Evolutionary conservation across 2,329 filamentous ascomycete species (phyloP).

Genomic region (Eurotiales sp.): DNA sequence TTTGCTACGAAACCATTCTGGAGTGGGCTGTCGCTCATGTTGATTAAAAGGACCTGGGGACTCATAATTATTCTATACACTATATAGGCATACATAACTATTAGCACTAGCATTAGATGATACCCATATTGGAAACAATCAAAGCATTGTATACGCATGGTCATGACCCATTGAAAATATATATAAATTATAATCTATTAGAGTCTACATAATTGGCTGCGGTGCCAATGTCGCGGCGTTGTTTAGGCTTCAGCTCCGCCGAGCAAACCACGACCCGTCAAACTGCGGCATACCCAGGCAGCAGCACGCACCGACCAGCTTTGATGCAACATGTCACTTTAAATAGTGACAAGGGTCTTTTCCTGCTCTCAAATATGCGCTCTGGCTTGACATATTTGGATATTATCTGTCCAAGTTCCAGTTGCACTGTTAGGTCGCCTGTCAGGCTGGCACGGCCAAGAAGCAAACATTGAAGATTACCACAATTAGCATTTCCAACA

Average conservation of each 20-base stretch:
- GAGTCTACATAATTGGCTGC: neutral
- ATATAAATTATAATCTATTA: too few relatives aligned
- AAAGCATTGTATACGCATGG: neutral
- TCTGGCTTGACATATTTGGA: neutral
- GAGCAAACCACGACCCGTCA: too few relatives aligned
- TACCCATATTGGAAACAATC: conserved; percentile 8
- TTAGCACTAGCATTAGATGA: conserved; percentile 9
- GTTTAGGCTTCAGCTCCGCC: neutral
- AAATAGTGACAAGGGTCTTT: neutral
- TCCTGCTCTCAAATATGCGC: neutral
- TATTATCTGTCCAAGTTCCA: neutral
- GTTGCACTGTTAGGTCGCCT: neutral
- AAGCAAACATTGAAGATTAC: too few relatives aligned
- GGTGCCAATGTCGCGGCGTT: neutral
- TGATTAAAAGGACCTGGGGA: neutral
- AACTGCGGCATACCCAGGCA: conserved; percentile 2
- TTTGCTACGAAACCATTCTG: conserved; percentile 92
- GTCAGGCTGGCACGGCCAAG: neutral
- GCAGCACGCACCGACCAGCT: neutral
- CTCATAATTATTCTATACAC: neutral
- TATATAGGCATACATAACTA: neutral
- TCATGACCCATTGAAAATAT: too few relatives aligned
- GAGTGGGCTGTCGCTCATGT: conserved; percentile 67
- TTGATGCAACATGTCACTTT: neutral
- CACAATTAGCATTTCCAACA: too few relatives aligned